phyloP scores from a whole-genome alignment of 768 basidiomycete genomes.

The Lactarius sanguifluus region DNA sequence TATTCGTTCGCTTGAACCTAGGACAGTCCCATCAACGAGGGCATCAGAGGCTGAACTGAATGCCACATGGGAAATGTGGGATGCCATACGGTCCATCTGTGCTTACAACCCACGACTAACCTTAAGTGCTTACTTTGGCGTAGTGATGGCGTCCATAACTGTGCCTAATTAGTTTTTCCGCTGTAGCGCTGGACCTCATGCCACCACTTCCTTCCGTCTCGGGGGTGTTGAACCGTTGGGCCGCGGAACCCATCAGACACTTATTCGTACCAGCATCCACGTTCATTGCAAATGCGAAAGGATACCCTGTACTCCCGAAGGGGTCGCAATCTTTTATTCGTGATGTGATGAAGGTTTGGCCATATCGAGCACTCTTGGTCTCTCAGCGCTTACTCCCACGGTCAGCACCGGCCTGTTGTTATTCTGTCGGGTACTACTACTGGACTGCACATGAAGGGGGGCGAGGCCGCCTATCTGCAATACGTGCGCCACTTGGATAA shows the following conservation, averaged over 20 bases:
- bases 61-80: conserved; percentile 98
- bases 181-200: conserved; percentile 84
- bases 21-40: conserved; percentile 34
- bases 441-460: conserved; percentile 73
- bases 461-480: conserved; percentile 84
- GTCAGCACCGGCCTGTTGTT: conserved; percentile 80
- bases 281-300: conserved; percentile 94
- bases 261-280: conserved; percentile 86
- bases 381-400: conserved; percentile 16
- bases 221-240: conserved; percentile 82
- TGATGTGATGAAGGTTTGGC: conserved; percentile 79
- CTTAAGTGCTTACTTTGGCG: conserved; percentile 50
- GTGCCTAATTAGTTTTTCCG: conserved; percentile 25
- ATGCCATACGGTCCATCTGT: conserved; percentile 87
- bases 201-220: conserved; percentile 80
- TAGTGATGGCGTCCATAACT: conserved; percentile 14
- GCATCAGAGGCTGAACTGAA: conserved; percentile 59
- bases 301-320: conserved; percentile 95
- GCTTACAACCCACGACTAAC: conserved; percentile 75
- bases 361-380: neutral
- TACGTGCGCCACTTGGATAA: conserved; percentile 84
- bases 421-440: conserved; percentile 71
- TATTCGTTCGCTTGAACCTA: conserved; percentile 32
- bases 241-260: conserved; percentile 88
- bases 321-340: conserved; percentile 89